Conservation (phyloP, 2,329 filamentous ascomycete genomes). For the Fusarium mexicanum region DNA sequence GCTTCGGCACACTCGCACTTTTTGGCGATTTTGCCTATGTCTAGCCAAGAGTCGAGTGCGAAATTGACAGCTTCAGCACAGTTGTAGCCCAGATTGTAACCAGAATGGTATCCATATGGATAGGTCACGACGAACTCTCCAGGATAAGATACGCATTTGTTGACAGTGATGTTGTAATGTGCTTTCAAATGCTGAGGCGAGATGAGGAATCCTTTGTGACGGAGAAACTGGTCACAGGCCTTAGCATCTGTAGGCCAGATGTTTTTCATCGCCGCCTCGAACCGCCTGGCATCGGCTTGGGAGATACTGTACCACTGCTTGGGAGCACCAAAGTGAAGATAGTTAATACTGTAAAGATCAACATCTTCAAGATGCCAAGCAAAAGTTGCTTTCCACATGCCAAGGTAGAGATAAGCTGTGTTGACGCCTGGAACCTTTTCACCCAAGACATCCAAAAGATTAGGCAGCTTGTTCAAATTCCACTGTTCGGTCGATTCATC, state of each 20-base stretch:
- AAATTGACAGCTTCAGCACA: constrained; percentile 99
- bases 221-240: constrained; percentile 93
- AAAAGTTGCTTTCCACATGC: constrained; percentile 99
- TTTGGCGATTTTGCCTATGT: constrained; percentile 94
- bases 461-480: constrained; percentile 96
- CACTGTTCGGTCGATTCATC: constrained; percentile 84
- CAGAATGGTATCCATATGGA: constrained; percentile 97
- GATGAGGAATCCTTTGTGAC: constrained; percentile 97
- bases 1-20: constrained; percentile 96
- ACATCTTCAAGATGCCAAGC: constrained; percentile 99
- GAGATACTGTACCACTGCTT: constrained; percentile 99
- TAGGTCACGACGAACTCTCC: constrained; percentile 99
- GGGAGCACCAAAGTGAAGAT: constrained; percentile 96
- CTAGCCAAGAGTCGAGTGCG: constrained; percentile 92
- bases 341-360: constrained; percentile 99
- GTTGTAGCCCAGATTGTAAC: constrained; percentile 98
- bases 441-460: constrained; percentile 90
- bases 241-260: constrained; percentile 97
- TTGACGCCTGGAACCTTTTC: constrained; percentile 98
- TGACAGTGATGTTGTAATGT: constrained; percentile 94
- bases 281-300: constrained; percentile 90
- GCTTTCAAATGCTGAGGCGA: constrained; percentile 88
- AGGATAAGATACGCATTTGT: constrained; percentile 93
- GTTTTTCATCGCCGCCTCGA: constrained; percentile 93
- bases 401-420: constrained; percentile 95